These are phyloP conservation scores for Dinochytrium kinnereticum DNA, from an alignment of 371 early-diverging fungal species.

Conservation along the genomic window DNA sequence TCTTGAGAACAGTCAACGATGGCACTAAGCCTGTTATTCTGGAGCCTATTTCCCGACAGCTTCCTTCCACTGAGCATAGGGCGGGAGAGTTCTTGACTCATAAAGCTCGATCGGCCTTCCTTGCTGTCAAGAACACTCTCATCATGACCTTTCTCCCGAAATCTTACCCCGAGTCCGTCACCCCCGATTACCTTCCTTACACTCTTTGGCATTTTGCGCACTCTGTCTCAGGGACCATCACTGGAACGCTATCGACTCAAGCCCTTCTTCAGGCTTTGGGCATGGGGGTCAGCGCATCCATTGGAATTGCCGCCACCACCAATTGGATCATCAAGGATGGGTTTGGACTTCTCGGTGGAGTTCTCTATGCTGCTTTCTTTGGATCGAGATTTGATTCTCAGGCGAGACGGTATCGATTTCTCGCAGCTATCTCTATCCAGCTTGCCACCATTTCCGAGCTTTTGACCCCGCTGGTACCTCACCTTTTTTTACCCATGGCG, in stretches of 20 bases:
- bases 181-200: slow-evolving; percentile 68
- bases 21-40: too few species aligned
- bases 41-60: too few species aligned
- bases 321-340: slow-evolving; percentile 91
- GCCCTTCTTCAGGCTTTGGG: slow-evolving; percentile 75
- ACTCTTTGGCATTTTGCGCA: slow-evolving; percentile 73
- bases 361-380: slow-evolving; percentile 70
- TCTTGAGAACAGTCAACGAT: too few species aligned
- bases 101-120: neutral
- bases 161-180: slow-evolving; percentile 69
- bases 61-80: too few species aligned
- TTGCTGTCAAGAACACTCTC: slow-evolving; percentile 2
- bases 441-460: slow-evolving; percentile 70
- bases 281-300: slow-evolving; percentile 58
- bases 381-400: slow-evolving; percentile 74
- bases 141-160: slow-evolving; percentile 68
- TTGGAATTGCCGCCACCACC: slow-evolving; percentile 68
- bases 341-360: slow-evolving; percentile 82
- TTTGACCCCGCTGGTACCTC: slow-evolving; percentile 72
- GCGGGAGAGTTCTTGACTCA: neutral
- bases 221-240: slow-evolving; percentile 71
- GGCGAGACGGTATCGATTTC: slow-evolving; percentile 76
- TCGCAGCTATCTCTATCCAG: slow-evolving; percentile 68
- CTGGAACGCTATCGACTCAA: slow-evolving; percentile 78
- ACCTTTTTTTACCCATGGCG: slow-evolving; percentile 69